Base-by-base conservation (phyloP, 2,329 filamentous ascomycete genomes). In the Berkeleyomyces basicola region DNA sequence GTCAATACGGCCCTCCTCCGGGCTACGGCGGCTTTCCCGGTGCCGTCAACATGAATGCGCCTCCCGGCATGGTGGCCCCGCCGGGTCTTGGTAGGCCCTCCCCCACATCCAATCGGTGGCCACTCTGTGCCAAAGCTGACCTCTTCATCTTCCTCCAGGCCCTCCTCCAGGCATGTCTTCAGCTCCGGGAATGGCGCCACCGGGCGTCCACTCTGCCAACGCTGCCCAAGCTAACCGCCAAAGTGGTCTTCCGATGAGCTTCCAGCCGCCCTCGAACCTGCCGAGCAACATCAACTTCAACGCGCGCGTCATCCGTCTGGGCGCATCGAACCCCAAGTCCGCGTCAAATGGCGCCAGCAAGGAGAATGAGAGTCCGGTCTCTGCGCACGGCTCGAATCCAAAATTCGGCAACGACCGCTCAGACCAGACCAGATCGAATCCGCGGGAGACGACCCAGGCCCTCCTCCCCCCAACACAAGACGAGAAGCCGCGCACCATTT, bases 251-350 rank as follows among this genome's bases (percentile, higher is more conserved):
- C 90, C 89, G 66, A 78, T 85, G 64, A 89, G 84, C 73, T 96
- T 96, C 75, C 88, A 95, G 77, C 84, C 90, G 58, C 91, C 92
- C 7, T 79, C 88, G 59, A 96, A 93, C 71, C 88, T 96, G 81
- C 90, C 92, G 60, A 55, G 51, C 11, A 95, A 95, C 72, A 96
- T 99, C 78, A 96, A 99, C 77, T 96, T 97, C 78, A 95, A 88
- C 70, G 93, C 93, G 43, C 91, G 92, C 63, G 90, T 97, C 65
- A 97, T 99, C 70, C 88, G 93, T 62, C 81, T 99, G 55, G 93
- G 92, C 49, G 92, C 90, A 10, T 82, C 85, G 3, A 82, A 83
- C 2, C 74, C 81, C n/a, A 89, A 89, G 70, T 77, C 84, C 36
- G 71, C 74, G 9, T 70, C 72, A 0, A 71, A 76, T 5, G 68